Base-by-base conservation (phyloP, 129 eudicot species). In the Silybum marianum region DNA sequence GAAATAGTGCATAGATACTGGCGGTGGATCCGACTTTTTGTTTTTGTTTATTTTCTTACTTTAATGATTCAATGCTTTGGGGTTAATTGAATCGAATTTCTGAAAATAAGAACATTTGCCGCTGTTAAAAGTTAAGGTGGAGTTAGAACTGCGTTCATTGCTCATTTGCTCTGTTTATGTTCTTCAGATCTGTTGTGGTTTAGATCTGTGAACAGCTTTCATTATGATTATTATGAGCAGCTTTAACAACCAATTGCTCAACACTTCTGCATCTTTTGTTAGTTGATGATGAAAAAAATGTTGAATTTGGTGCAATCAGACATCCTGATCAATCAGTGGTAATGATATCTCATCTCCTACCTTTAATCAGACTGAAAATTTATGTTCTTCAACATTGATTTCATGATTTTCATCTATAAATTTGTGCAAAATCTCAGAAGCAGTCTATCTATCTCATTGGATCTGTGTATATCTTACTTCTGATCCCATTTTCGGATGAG, bases 131-230 rank as follows among this genome's bases (percentile, higher is more conserved):
- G 80, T 32, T 60, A 48, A 51, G 32, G 16, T 76, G 26, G 46
- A 58, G 32, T 58, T 63, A 63, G 22, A 62, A 77, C 25, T 77
- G 21, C 7, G 46, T 67, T 26, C 44, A 62, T 80, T 74, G 25
- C n/a, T n/a, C n/a, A n/a, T n/a, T n/a, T n/a, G n/a, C 44, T 74
- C 79, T 81, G 70, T 62, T 42, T 63, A 30, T 44, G 24, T 39
- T 66, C 39, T 82, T 82, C 75, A 74, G 81, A 82, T 81, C 79
- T 74, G 79, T 68, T 78, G 26, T 26, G 13, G 26, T 67, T 67
- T 26, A 18, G 67, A 78, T 69, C 82, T 69, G 8, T 46, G 18
- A 46, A 3, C 26, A 69, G 54, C 54, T 26, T 69, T 28, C 4
- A 23, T 66, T 78, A 44, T 48, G 7, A 68, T 10, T 69, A n/a